Base-by-base conservation (phyloP, 106 monocot species). In the Acorus gramineus region DNA sequence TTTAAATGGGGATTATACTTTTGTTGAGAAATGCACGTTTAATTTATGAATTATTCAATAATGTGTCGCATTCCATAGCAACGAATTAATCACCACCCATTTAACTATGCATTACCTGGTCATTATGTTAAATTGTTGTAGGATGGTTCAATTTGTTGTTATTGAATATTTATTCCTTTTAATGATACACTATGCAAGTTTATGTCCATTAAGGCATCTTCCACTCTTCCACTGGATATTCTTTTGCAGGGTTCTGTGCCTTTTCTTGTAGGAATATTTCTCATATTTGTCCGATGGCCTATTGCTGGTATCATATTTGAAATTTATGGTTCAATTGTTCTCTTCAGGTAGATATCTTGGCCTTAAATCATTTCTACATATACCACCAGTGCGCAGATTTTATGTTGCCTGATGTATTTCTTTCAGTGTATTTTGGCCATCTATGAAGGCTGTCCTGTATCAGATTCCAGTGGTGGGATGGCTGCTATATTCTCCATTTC, bases 211-310 rank as follows among this genome's bases (percentile, higher is more conserved):
- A 7, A n/a, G 64, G 11, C 64, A 9, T 49, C 49, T 50, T 65
- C 11, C 49, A 5, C 11, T 14, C 7, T 65, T 47, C 0, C 9
- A 49, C 46, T 48, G 10, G 49, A 14, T 9, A 28, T 52, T 62
- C 44, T 57, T 4, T 70, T 75, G 61, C 76, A 93, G 93, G 93
- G 93, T 55, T 84, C 86, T 11, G 13, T 89, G 68, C 73, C 83
- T 60, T 93, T 93, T 63, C 47, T 84, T 60, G 46, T 80, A 51
- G 93, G 93, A 2, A 65, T 93, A 4, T 79, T 93, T 71, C 89
- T 89, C 53, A 81, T 93, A 61, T 77, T 89, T 75, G 79, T 86
- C 50, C 75, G 83, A 60, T 93, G 89, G 93, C 89, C 93, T 50
- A 63, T 89, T 69, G 52, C 72, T 73, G 93, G 93, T 42, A 86